A percentile compares a stretch with the other conserved stretches of the same genome.
These are phyloP conservation scores for Psilocybe cubensis DNA, from an alignment of 768 basidiomycete genomes.

Conservation along the genomic window DNA sequence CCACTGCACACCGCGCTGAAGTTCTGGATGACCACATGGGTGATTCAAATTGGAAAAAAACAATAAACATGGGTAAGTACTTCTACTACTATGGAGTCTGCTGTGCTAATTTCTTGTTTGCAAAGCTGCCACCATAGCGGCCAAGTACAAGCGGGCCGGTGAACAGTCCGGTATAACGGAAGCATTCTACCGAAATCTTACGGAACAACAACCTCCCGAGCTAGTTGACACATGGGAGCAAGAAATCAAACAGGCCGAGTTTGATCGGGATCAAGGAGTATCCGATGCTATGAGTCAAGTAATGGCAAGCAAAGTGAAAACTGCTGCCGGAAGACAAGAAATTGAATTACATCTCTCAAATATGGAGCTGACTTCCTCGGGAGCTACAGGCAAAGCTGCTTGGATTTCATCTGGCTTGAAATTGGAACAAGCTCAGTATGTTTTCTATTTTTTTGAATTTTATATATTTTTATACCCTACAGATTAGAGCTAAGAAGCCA, in stretches of 20 bases:
- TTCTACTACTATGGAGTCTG: too few species aligned
- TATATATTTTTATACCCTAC: too few species aligned
- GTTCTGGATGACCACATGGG: too few species aligned
- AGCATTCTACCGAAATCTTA: background rate
- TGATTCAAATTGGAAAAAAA: constrained; percentile 36
- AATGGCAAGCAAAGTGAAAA: background rate
- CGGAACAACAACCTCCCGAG: too few species aligned
- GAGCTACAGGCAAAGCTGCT: background rate
- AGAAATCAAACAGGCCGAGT: too few species aligned
- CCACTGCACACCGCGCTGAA: constrained; percentile 25
- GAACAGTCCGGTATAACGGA: background rate
- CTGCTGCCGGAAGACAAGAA: background rate
- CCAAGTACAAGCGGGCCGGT: background rate
- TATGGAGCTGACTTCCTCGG: background rate
- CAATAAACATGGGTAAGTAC: constrained; percentile 21
- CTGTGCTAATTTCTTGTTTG: too few species aligned
- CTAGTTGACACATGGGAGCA: too few species aligned
- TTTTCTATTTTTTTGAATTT: too few species aligned
- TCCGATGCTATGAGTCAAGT: too few species aligned
- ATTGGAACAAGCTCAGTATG: constrained; percentile 4
- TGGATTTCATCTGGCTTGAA: background rate
- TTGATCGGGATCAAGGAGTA: too few species aligned
- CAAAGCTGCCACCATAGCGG: constrained; percentile 3
- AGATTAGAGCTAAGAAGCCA: background rate
- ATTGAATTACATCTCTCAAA: background rate